Percentiles rank a stretch among this genome's conserved stretches.
Conservation (phyloP, 768 basidiomycete genomes). For the Amylocystis lapponica region DNA sequence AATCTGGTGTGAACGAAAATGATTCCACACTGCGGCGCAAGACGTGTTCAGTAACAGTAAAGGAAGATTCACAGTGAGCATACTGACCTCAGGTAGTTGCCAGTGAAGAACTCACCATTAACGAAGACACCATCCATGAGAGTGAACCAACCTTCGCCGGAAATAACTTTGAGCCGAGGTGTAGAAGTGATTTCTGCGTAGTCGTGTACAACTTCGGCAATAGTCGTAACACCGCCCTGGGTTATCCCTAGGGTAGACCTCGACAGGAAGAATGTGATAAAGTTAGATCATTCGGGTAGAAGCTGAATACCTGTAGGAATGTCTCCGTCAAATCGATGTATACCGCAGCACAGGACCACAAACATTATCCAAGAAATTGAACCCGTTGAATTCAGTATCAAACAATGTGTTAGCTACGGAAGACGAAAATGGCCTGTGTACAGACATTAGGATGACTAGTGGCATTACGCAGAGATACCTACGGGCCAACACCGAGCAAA, state of each 20-base stretch:
- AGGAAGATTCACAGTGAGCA: no score
- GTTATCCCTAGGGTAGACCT: slow-evolving; percentile 3
- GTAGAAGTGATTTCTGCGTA: neutral
- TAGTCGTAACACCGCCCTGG: neutral
- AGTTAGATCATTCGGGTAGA: slow-evolving; percentile 6
- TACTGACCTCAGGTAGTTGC: neutral
- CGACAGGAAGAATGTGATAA: slow-evolving; percentile 6
- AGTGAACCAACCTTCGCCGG: neutral
- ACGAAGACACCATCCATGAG: neutral
- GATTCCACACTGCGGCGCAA: no score
- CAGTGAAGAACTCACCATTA: neutral
- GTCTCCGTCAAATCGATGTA: neutral
- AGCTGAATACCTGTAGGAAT: slow-evolving; percentile 1
- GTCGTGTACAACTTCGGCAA: neutral
- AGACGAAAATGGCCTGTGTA: no score
- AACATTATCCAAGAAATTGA: slow-evolving; percentile 1
- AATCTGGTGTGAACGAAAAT: no score
- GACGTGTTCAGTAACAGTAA: no score
- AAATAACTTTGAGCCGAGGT: neutral
- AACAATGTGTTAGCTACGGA: no score
- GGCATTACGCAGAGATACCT: neutral
- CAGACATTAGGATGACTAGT: no score
- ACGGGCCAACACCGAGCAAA: slow-evolving; percentile 5
- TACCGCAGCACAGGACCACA: neutral
- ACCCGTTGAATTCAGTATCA: neutral